Evolutionary conservation across 805 yeast species (phyloP).

Genomic region (Candida koratica): DNA sequence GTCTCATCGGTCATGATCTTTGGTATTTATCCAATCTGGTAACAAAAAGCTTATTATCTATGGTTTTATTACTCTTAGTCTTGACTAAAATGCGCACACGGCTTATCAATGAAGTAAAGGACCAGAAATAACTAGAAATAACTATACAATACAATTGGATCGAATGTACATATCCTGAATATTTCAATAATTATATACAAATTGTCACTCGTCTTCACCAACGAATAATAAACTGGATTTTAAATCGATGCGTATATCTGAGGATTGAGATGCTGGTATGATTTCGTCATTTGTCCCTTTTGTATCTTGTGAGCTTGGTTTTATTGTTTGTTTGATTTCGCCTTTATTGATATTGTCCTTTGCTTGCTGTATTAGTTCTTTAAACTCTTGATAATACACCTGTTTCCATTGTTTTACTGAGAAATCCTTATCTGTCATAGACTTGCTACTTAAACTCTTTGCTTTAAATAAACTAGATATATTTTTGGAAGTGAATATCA

Average conservation of each 20-base stretch:
- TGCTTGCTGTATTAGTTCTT: slow-evolving; percentile 36
- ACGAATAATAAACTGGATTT: slow-evolving; percentile 7
- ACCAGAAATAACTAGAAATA: too few relatives aligned
- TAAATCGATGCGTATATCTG: slow-evolving; percentile 1
- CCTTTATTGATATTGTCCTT: neutral
- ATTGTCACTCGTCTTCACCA: slow-evolving; percentile 5
- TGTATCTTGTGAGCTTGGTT: neutral
- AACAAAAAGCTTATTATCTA: too few relatives aligned
- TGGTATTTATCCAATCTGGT: too few relatives aligned
- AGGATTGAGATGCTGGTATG: slow-evolving; percentile 4
- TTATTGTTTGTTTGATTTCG: neutral
- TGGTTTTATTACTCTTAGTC: too few relatives aligned
- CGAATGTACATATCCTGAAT: too few relatives aligned
- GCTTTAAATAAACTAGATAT: slow-evolving; percentile 23
- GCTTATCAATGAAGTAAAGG: too few relatives aligned
- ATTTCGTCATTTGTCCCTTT: neutral
- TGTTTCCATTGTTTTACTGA: slow-evolving; percentile 43
- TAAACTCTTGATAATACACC: slow-evolving; percentile 38
- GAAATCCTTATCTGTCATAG: slow-evolving; percentile 45
- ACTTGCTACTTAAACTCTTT: slow-evolving; percentile 21
- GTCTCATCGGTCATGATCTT: slow-evolving; percentile 14
- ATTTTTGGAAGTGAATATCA: slow-evolving; percentile 23
- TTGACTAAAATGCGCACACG: too few relatives aligned
- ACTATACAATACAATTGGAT: too few relatives aligned
- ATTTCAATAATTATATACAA: neutral